Evolutionary conservation across 352 stramenopile species (phyloP), one percentile per base, ranked within the genome.

Genomic region (Sclerospora graminicola): DNA sequence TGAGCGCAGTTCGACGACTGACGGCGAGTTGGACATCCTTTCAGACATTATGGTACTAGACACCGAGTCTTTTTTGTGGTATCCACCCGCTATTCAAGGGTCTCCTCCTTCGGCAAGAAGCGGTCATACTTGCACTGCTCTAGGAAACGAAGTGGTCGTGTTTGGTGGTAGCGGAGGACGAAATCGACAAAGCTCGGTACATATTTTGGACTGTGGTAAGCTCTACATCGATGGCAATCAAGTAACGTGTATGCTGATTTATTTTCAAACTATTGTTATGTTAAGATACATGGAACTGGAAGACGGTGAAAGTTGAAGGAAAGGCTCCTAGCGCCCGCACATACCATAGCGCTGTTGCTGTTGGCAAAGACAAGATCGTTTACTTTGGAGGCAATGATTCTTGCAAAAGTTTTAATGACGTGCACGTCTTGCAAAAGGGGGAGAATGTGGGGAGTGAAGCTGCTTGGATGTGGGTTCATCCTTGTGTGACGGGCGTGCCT

Each of bases 331-430:
- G 56, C 26, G 72, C 84, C 15, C 82, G 89, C 15, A 96, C 87
- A 15, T 97, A 97, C 55, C 88, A 97, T 57, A 92, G 70, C 30
- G 84, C 83, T 30, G 63, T 86, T 18, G 60, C 68, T 11, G 44
- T 91, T 4, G 63, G 56, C 1, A 39, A 59, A 19, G 66, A 84
- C 49, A 74, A 70, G 44, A 69, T 97, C 45, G 73, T 97, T 2
- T 82, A 95, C 54, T 97, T 97, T 73, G 91, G 91, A 31, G 91
- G 89, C 16, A 97, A 97, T 54, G 84, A 96, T 60, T 77, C 80
- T 2, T 82, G 70, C 28, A 80, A 84, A 52, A 93, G 83, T 53
- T 97, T 97, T 54, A 85, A 95, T 57, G 76, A 67, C 19, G 84
- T 97, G 6, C 82, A 97, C 54, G 87, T 97, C 5, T 72, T 97